These are phyloP conservation scores for Verticillium albo-atrum DNA, from an alignment of 2,329 filamentous ascomycete genomes.

Conservation along the genomic window DNA sequence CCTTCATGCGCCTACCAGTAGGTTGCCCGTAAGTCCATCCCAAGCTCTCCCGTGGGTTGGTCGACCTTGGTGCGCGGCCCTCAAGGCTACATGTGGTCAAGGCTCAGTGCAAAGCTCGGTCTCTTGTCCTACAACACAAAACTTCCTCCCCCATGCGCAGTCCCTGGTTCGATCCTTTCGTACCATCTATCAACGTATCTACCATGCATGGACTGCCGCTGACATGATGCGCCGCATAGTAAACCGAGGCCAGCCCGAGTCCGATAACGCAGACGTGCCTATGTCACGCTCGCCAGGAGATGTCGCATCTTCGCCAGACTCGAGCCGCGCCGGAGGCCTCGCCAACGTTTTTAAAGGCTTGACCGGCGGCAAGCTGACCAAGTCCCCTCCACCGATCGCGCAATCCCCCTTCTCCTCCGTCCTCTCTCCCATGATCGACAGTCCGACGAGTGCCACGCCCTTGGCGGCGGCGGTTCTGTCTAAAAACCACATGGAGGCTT, in stretches of 20 bases:
- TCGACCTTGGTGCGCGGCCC: neutral
- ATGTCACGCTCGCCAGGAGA: conserved; percentile 60
- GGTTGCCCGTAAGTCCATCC: neutral
- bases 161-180: neutral
- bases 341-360: conserved; percentile 62
- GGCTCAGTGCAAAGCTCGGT: neutral
- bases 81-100: neutral
- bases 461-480: conserved; percentile 36
- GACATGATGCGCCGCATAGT: conserved; percentile 13
- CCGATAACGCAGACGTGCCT: conserved; percentile 31
- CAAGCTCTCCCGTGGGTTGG: neutral
- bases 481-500: conserved; percentile 47
- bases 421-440: conserved; percentile 37
- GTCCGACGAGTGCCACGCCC: conserved; percentile 34
- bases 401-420: conserved; percentile 31
- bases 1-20: neutral
- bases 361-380: conserved; percentile 50
- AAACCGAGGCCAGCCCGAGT: conserved; percentile 1
- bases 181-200: neutral
- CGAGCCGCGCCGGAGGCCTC: conserved; percentile 50
- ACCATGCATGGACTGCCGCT: neutral
- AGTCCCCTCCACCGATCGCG: conserved; percentile 40
- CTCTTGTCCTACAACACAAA: neutral
- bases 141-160: neutral
- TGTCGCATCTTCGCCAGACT: conserved; percentile 49